Base-by-base conservation (phyloP, 2,329 filamentous ascomycete species). In the Xylariomycetidae sp. region DNA sequence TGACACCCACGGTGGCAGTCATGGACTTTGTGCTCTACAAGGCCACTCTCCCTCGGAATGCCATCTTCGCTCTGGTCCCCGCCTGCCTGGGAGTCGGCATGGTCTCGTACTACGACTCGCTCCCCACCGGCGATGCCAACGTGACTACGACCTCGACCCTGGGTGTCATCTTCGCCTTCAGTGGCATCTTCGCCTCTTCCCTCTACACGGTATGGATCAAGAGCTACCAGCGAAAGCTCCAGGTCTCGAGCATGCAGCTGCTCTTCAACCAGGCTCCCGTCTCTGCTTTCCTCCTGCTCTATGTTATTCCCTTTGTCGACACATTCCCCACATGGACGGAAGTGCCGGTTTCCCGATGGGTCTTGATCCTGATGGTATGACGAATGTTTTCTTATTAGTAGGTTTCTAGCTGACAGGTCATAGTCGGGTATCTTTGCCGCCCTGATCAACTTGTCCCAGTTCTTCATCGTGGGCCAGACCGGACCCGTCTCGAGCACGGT, bases 131-230 rank as follows among this genome's bases (percentile, higher is more conserved):
- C 12, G 62, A 72, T 45, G 57, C 59, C 22, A 69, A 59, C 26
- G 58, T 73, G 49, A 74, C 74, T 56, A 72, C 70, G 0, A 82
- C 78, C 1, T 70, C 69, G 12, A 59, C 62, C 0, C 52, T 80
- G 22, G 79, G 80, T n/a, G 70, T 82, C 4, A 49, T 79, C 22
- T 83, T 83, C 50, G 78, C 80, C 16, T 73, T 84, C 35, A 49
- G 59, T 2, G 80, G 80, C 31, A 78, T 84, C 9, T 67, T 81
- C 33, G 77, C 78, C 12, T 82, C 76, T 19, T 78, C 77, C 2
- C 57, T 84, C 12, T 85, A 85, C 56, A 84, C 80, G 0, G 74
- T 84, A 38, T 82, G 77, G 77, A 81, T 84, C 50, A 69, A 73
- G 32, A 72, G 70, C 49, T 83, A 79, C 51, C 77, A 82, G 54